Evolutionary conservation across 805 yeast genomes (phyloP), one percentile per base, ranked within the genome.

Genomic region (Diddensiella transvaalensis): DNA sequence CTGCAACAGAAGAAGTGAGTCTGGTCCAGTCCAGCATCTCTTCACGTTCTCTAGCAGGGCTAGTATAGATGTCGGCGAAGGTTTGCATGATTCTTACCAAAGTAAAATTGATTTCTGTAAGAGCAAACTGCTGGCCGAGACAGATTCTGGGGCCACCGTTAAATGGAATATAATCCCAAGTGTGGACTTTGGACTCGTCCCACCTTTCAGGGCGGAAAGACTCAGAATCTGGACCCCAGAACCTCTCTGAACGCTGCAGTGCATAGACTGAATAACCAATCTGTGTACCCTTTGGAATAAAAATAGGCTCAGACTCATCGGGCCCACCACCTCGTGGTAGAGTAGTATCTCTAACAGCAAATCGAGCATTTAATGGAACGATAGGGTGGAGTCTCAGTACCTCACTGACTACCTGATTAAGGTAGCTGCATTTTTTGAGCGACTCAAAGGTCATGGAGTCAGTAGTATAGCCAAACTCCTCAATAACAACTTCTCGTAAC

Each of bases 101-200:
- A 18, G 70, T 65, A 59, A 73, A 76, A 19, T 74, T 65, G 13
- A 77, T 75, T 61, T 76, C 80, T 18, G 78, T 75, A 19, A 76
- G 69, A 3, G 80, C 81, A 62, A 75, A 75, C 61, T 76, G 80
- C 65, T 76, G 80, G 35, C 80, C 81, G 45, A 76, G 65, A 57
- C 80, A 76, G 50, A 76, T 75, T 51, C 81, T 63, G 22, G 80
- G 80, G 5, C 81, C 81, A 41, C 80, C 81, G 55, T 75, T 75
- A 63, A 76, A 76, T 22, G 80, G 79, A 26, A 75, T 60, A 59
- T 72, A 76, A 26, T 73, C 75, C 79, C 79, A 76, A 5, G 74
- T 70, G 43, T 67, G 62, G 13, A 22, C 23, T 11, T 24, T 23
- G 21, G 33, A 19, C 15, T 21, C 22, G 22, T 40, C 58, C 80